Evolutionary conservation across 164 flowering plant species (phyloP).

Genomic region (Magnolia officinalis): DNA sequence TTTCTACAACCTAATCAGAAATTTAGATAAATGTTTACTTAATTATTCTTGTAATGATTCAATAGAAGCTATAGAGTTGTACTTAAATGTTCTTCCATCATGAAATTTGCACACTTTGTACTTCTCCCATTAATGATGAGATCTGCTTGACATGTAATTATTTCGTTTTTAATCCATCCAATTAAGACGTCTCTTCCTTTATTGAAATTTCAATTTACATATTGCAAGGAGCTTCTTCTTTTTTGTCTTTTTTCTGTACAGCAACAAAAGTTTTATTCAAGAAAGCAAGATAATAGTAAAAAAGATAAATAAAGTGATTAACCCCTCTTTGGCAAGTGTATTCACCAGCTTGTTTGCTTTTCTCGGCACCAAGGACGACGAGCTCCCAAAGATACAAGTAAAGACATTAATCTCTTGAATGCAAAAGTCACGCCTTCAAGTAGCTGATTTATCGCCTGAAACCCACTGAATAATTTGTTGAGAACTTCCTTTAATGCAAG

Average conservation of each 20-base stretch:
- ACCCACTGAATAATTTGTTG: background rate
- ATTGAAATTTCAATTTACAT: background rate
- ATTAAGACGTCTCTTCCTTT: background rate
- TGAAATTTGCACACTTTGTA: background rate
- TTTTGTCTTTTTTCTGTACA: no score
- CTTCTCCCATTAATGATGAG: background rate
- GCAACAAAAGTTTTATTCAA: no score
- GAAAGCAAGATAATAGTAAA: no score
- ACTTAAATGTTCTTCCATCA: background rate
- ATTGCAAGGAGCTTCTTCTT: background rate
- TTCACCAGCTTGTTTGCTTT: background rate
- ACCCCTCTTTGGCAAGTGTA: background rate
- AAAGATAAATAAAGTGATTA: no score
- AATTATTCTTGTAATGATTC: background rate
- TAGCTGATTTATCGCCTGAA: background rate
- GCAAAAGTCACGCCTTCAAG: background rate
- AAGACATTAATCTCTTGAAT: background rate
- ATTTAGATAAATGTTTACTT: background rate
- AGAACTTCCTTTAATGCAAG: background rate
- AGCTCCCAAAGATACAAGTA: background rate
- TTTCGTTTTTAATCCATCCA: background rate
- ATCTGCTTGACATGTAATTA: background rate
- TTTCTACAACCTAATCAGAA: background rate
- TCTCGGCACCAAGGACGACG: background rate
- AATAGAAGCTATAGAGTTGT: background rate